Evolutionary conservation across 164 flowering plant species (phyloP).

Genomic region (Vitis vinifera): DNA sequence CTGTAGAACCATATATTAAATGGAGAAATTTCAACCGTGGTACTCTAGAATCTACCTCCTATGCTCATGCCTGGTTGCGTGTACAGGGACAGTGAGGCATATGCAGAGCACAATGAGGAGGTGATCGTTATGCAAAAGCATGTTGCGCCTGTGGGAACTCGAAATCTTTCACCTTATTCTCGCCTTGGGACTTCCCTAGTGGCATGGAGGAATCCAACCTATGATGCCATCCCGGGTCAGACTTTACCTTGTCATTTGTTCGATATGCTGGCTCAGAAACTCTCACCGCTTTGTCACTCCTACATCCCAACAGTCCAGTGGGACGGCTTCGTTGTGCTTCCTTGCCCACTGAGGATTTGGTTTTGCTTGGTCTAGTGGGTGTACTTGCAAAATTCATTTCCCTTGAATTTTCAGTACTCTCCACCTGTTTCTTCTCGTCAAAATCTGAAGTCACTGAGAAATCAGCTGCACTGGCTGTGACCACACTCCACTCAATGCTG

Average conservation of each 20-base stretch:
- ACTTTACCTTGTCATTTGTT: constrained; percentile 8
- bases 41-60: not conserved
- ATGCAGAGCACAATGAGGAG: not conserved
- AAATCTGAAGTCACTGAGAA: constrained; percentile 39
- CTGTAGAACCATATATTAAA: not conserved
- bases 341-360: constrained; percentile 9
- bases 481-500: constrained; percentile 81
- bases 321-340: constrained; percentile 19
- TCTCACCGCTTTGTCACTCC: constrained; percentile 40
- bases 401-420: not conserved
- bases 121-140: not conserved
- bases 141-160: constrained; percentile 10
- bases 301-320: constrained; percentile 46
- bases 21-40: not conserved
- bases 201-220: constrained; percentile 5
- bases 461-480: constrained; percentile 74
- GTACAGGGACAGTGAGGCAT: not conserved
- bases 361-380: not conserved
- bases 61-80: not conserved
- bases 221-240: not conserved
- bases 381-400: not conserved
- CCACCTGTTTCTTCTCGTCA: constrained; percentile 24
- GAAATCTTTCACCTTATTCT: constrained; percentile 4
- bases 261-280: constrained; percentile 24
- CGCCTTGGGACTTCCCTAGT: not conserved